Evolutionary conservation across 192 early-diverging fungal genomes (phyloP).

Genomic region (Pilaira anomala): DNA sequence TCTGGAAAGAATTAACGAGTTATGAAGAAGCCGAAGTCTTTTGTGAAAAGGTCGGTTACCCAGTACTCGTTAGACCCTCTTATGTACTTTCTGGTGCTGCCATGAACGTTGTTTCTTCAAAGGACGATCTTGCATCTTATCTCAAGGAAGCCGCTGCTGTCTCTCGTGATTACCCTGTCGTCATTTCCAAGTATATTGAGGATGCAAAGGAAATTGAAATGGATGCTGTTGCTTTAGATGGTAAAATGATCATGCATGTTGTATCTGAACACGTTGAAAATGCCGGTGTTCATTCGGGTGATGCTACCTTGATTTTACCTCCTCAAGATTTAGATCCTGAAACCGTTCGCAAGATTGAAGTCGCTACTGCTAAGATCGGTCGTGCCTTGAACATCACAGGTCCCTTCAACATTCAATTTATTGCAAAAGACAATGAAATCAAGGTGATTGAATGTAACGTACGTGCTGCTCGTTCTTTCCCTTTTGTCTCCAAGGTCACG

Average conservation of each 20-base stretch:
- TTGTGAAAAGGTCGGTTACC: constrained; percentile 87
- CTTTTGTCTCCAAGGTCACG: constrained; percentile 96
- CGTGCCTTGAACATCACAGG: constrained; percentile 93
- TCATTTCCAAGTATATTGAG: constrained; percentile 97
- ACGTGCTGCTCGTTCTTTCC: constrained; percentile 94
- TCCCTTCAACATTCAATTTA: constrained; percentile 98
- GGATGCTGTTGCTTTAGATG: constrained; percentile 93
- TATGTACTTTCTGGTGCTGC: constrained; percentile 98
- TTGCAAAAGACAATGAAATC: constrained; percentile 99
- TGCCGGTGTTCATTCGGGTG: constrained; percentile 98
- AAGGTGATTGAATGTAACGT: constrained; percentile 99
- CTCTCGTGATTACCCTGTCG: constrained; percentile 92
- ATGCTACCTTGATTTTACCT: constrained; percentile 93
- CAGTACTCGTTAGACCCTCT: constrained; percentile 95
- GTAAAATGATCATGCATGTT: constrained; percentile 91
- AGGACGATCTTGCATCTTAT: constrained; percentile 80
- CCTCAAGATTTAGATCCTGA: constrained; percentile 94
- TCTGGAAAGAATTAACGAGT: constrained; percentile 94
- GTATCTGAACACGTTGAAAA: constrained; percentile 98
- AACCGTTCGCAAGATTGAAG: constrained; percentile 90
- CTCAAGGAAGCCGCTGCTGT: constrained; percentile 90
- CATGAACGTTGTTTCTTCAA: constrained; percentile 93
- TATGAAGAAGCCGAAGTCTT: constrained; percentile 86
- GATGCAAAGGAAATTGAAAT: constrained; percentile 98
- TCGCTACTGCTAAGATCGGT: constrained; percentile 90